A percentile compares a stretch with the other conserved stretches of the same genome.
Evolutionary conservation across 176 grass and related monocot genomes (phyloP).

Genomic region (Oryza meridionalis): DNA sequence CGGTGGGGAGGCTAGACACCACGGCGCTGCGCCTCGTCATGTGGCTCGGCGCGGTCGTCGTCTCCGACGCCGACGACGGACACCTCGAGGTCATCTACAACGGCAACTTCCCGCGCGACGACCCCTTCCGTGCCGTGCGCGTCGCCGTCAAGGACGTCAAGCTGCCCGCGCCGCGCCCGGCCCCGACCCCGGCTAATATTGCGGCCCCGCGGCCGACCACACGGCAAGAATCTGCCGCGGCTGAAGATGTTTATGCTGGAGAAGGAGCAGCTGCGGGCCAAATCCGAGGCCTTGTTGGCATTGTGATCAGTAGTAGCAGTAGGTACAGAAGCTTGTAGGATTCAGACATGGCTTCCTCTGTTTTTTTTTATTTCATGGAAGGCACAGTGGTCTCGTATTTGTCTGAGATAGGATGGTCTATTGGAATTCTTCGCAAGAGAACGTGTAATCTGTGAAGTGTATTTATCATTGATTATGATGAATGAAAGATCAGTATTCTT

Average conservation of each 20-base stretch:
- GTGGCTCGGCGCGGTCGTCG: slow-evolving; percentile 5
- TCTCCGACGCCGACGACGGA: neutral
- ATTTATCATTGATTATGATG: no score
- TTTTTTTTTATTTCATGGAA: no score
- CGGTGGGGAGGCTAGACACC: neutral
- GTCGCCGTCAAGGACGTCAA: neutral
- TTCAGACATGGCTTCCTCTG: no score
- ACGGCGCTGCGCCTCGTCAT: slow-evolving; percentile 5
- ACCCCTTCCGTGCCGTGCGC: slow-evolving; percentile 7
- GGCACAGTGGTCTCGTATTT: no score
- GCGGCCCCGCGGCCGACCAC: neutral
- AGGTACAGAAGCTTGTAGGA: no score
- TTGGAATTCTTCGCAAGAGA: no score
- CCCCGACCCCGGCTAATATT: neutral
- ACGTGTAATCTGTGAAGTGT: no score
- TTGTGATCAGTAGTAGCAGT: no score
- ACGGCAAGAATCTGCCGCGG: neutral
- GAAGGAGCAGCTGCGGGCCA: neutral
- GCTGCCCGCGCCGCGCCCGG: neutral
- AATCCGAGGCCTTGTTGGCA: neutral
- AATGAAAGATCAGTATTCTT: neutral
- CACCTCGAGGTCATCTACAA: neutral
- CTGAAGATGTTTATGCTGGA: neutral
- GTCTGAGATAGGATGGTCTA: no score
- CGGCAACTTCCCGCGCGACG: neutral